phyloP scores from a whole-genome alignment of 129 eudicot species.

The Arctium lappa region DNA sequence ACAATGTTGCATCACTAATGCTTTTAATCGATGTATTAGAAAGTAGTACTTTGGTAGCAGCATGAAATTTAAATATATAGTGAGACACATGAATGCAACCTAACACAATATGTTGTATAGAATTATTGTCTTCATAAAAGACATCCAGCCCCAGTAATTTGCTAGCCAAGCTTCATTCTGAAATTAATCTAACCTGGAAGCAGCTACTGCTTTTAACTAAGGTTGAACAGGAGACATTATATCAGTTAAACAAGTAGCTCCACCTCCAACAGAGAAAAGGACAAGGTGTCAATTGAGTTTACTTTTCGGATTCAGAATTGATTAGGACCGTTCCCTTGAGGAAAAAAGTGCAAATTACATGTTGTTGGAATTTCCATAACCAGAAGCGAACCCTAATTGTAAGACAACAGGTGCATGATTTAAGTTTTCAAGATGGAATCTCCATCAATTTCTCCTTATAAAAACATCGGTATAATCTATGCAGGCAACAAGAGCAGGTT shows the following conservation, averaged over 20 bases:
- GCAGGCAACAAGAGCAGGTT: neutral
- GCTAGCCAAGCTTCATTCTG: neutral
- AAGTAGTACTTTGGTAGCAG: neutral
- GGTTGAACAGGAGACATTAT: neutral
- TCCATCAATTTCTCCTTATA: neutral
- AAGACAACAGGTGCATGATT: neutral
- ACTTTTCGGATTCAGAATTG: neutral
- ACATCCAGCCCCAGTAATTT: neutral
- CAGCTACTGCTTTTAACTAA: constrained; percentile 6
- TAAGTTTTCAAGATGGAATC: neutral
- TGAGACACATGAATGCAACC: neutral
- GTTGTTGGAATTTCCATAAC: neutral
- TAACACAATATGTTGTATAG: constrained; percentile 1
- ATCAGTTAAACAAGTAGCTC: neutral
- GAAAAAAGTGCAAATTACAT: neutral
- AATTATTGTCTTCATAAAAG: neutral
- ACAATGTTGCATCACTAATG: neutral
- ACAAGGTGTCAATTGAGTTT: neutral
- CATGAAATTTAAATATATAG: neutral
- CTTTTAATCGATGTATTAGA: neutral
- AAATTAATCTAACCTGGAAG: neutral
- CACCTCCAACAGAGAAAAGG: neutral
- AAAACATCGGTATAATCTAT: neutral
- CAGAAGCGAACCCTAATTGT: neutral
- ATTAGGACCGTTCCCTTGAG: neutral